Evolutionary conservation across 345 rosid species (phyloP), one percentile per base, ranked within the genome.

Genomic region (rapeseed (Brassica napus)): DNA sequence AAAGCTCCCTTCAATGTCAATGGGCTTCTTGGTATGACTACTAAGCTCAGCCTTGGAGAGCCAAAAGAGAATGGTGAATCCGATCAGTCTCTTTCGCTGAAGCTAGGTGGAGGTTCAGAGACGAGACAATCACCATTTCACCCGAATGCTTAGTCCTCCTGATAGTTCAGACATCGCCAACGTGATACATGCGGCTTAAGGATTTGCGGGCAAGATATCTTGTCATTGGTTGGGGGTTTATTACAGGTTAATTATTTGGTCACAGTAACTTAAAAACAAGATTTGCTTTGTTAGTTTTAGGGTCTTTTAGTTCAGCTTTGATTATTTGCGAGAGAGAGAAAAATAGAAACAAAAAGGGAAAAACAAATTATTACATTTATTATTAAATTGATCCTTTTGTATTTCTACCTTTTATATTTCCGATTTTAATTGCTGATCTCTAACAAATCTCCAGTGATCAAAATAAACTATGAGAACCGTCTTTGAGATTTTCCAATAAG

Each of bases 111-210:
- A 0, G 94, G 93, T 26, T 80, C 68, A 57, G 84, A 98, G 0
- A 79, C 90, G 26, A 80, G 95, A 80, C 99, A 88, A 78, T 95
- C 99, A 1, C 98, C 99, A 52, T 95, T 95, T 77, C 99, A 93
- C 64, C 94, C 97, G n/a, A 90, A 86, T 68, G 31, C 92, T 93
- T 8, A 79, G 87, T 32, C 77, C 91, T 24, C 77, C 91, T 24
- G 86, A 85, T 47, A 75, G 82, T 75, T 84, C 93, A 8, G 84
- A 88, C 21, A 78, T 28, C 31, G 31, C 31, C 31, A 28, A 28
- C 31, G 31, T 91, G 18, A 86, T 92, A 76, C 95, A 88, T 47
- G 90, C 92, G 3, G 83, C 88, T 28, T 86, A 71, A 78, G n/a
- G n/a, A n/a, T n/a, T n/a, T n/a, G n/a, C n/a, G n/a, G n/a, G n/a